Percentiles rank a stretch among this genome's conserved stretches.
Conservation (phyloP, 176 grass and related monocot genomes). For the Cenchrus americanus region DNA sequence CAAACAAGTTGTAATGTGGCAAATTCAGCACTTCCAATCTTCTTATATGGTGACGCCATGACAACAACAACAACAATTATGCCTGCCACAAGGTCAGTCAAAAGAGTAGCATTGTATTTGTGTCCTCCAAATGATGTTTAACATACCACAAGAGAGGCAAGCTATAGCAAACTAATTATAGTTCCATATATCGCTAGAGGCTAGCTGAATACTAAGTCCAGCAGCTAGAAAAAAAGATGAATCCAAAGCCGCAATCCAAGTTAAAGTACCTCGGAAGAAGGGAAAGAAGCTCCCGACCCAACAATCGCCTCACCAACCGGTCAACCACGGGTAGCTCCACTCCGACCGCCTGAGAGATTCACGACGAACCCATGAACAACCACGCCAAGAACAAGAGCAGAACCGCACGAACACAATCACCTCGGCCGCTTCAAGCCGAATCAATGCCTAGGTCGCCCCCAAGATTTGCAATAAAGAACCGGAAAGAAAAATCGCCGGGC, state of each 20-base stretch:
- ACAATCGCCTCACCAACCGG: constrained; percentile 28
- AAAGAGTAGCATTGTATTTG: neutral
- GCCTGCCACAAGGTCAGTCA: neutral
- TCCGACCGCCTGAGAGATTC: constrained; percentile 40
- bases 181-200: neutral
- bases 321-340: constrained; percentile 12
- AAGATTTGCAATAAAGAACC: constrained; percentile 30
- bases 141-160: neutral
- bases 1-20: neutral
- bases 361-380: constrained; percentile 28
- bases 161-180: neutral
- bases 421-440: constrained; percentile 36
- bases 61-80: neutral
- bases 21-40: neutral
- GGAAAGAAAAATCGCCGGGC: constrained; percentile 20
- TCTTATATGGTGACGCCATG: neutral
- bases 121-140: neutral
- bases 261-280: constrained; percentile 10
- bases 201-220: neutral
- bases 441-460: constrained; percentile 33
- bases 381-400: neutral
- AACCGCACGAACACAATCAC: neutral
- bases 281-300: neutral
- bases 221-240: neutral
- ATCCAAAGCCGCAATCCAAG: neutral